phyloP scores from a whole-genome alignment of 2,329 filamentous ascomycete species.

The Stachybotrys elegans region DNA sequence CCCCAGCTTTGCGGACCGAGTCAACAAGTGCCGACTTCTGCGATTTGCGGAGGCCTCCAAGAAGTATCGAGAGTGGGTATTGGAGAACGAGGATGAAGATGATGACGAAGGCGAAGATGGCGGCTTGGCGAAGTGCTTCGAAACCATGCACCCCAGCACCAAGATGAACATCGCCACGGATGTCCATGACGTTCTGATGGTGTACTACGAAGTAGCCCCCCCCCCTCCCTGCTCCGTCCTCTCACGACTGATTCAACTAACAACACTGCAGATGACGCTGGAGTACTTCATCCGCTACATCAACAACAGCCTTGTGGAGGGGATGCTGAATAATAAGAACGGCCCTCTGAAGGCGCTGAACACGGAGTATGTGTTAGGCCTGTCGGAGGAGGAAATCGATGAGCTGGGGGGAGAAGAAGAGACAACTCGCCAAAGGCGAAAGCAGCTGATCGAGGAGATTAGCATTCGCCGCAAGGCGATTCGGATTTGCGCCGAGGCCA shows the following conservation, averaged over 20 bases:
- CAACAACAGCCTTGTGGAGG: conserved; percentile 7
- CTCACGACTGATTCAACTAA: accelerated
- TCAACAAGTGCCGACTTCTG: too few species aligned
- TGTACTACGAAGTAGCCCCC: conserved; percentile 28
- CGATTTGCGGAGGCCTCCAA: too few species aligned
- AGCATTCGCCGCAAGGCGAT: not conserved
- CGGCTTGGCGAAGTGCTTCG: conserved; percentile 6
- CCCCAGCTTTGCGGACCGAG: too few species aligned
- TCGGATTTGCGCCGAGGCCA: not conserved
- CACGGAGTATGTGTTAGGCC: conserved; percentile 6
- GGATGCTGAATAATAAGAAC: conserved; percentile 10
- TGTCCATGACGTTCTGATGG: conserved; percentile 30
- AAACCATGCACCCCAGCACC: conserved; percentile 7
- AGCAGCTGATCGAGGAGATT: not conserved
- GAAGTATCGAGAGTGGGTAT: conserved; percentile 7
- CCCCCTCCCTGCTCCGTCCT: too few species aligned
- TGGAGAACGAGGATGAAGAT: conserved; percentile 13
- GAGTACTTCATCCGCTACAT: conserved; percentile 20
- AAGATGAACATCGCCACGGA: conserved; percentile 23
- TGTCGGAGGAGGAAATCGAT: conserved; percentile 4
- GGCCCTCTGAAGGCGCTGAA: conserved; percentile 14
- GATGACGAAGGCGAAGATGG: conserved; percentile 9
- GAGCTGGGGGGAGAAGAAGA: not conserved
- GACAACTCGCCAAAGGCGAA: not conserved
- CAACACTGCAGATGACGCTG: conserved; percentile 15